These are phyloP conservation scores for Dictyostelium brefeldianum DNA, from an alignment of 78 protist species.

Conservation along the genomic window DNA sequence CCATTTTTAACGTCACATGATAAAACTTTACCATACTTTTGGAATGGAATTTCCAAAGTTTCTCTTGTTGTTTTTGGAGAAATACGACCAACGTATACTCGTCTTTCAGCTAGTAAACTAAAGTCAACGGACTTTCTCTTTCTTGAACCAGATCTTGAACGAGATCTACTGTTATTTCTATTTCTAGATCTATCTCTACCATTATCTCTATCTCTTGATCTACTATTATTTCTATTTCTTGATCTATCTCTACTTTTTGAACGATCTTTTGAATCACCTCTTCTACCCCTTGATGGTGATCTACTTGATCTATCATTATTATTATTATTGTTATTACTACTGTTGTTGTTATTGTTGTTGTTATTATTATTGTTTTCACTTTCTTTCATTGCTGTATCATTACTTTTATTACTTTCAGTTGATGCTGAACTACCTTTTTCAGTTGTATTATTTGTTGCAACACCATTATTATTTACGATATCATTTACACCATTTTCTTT, in stretches of 20 bases:
- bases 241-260: conserved; percentile 20
- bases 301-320: background rate
- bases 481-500: background rate
- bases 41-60: conserved; percentile 10
- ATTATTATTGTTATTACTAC: background rate
- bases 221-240: background rate
- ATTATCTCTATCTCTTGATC: conserved; percentile 1
- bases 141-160: conserved; percentile 30
- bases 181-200: background rate
- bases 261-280: background rate
- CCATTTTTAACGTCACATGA: conserved; percentile 43
- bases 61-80: conserved; percentile 5
- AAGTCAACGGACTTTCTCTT: background rate
- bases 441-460: background rate
- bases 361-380: background rate
- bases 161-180: background rate
- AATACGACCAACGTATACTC: conserved; percentile 55
- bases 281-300: conserved; percentile 13
- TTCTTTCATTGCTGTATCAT: background rate
- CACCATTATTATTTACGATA: background rate
- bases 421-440: background rate
- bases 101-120: conserved; percentile 30
- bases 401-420: background rate
- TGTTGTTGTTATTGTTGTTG: background rate
- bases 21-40: conserved; percentile 53